These are phyloP conservation scores for Avena atlantica DNA, from an alignment of 176 grass and related monocot species.

Conservation along the genomic window DNA sequence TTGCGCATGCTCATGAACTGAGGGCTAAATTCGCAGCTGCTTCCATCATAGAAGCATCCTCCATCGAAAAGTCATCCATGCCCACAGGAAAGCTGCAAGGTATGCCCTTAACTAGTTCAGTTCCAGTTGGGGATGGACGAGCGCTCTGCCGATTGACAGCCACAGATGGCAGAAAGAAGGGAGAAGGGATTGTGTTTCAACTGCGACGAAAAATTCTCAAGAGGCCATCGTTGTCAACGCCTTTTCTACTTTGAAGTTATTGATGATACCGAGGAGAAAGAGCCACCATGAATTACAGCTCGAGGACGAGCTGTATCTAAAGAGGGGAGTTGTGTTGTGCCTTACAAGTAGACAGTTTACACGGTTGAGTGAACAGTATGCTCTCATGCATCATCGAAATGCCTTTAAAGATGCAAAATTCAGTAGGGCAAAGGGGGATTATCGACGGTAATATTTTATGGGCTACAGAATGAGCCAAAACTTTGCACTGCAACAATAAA, in stretches of 20 bases:
- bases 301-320: no score
- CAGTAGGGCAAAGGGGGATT: neutral
- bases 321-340: no score
- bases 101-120: neutral
- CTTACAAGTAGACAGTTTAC: neutral
- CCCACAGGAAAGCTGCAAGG: neutral
- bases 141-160: neutral
- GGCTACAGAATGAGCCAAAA: constrained; percentile 13
- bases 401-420: neutral
- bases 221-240: no score
- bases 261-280: no score
- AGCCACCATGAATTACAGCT: no score
- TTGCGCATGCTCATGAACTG: no score
- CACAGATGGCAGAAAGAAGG: neutral
- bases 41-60: neutral
- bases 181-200: neutral
- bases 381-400: neutral
- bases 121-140: neutral
- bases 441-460: neutral
- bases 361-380: neutral
- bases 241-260: no score
- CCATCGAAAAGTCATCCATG: neutral
- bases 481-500: neutral
- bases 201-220: neutral
- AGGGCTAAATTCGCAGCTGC: no score